These are phyloP conservation scores for Phytophthora rubi DNA, from an alignment of 352 stramenopile species.

Conservation along the genomic window DNA sequence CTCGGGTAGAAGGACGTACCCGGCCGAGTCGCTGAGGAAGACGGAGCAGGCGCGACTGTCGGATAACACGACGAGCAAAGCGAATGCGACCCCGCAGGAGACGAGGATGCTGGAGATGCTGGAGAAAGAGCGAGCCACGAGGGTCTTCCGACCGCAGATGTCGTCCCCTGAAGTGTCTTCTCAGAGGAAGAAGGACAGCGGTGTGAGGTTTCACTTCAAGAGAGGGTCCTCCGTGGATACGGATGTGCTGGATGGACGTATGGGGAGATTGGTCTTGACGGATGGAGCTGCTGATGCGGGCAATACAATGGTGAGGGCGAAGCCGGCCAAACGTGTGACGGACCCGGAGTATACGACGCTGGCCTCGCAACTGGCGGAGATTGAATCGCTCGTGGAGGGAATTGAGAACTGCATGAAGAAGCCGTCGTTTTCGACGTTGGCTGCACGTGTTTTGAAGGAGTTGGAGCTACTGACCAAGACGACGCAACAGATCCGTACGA, in stretches of 20 bases:
- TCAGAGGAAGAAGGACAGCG: slow-evolving; percentile 30
- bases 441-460: slow-evolving; percentile 49
- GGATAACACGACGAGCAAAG: slow-evolving; percentile 23
- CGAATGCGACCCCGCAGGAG: slow-evolving; percentile 23
- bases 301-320: slow-evolving; percentile 27
- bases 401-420: slow-evolving; percentile 53
- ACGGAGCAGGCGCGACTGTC: slow-evolving; percentile 50
- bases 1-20: slow-evolving; percentile 70
- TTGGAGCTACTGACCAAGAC: slow-evolving; percentile 61
- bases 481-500: slow-evolving; percentile 75
- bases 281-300: slow-evolving; percentile 13
- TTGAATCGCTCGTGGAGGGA: slow-evolving; percentile 65
- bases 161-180: slow-evolving; percentile 30
- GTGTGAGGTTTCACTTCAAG: slow-evolving; percentile 73
- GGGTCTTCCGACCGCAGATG: slow-evolving; percentile 15
- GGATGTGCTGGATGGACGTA: slow-evolving; percentile 17
- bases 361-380: slow-evolving; percentile 58
- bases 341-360: slow-evolving; percentile 47
- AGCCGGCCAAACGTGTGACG: slow-evolving; percentile 29
- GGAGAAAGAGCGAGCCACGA: slow-evolving; percentile 40
- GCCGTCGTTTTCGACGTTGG: slow-evolving; percentile 51
- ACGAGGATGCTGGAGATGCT: slow-evolving; percentile 52
- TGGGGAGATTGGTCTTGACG: slow-evolving; percentile 37
- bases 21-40: slow-evolving; percentile 61
- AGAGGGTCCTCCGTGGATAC: slow-evolving; percentile 36